A percentile compares a stretch with the other conserved stretches of the same genome.
Evolutionary conservation across 2,329 filamentous ascomycete species (phyloP).

Genomic region (Pseudogymnoascus sp.): DNA sequence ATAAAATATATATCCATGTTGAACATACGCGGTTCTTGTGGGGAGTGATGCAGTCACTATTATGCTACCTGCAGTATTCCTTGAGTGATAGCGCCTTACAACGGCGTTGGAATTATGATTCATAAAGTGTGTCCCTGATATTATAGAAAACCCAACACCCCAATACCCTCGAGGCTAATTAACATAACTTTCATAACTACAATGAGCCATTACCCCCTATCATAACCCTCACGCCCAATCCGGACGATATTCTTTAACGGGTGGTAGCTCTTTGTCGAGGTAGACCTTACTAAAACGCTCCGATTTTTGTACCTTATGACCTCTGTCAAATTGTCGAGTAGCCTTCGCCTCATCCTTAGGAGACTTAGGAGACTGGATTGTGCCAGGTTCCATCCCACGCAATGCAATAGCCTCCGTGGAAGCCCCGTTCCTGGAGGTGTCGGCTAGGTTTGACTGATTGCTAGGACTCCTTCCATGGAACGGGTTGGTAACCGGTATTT

Average conservation of each 20-base stretch:
- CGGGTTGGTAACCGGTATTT: neutral
- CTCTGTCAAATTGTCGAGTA: neutral
- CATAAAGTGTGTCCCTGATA: neutral
- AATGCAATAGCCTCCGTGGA: neutral
- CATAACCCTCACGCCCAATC: neutral
- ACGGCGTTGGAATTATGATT: neutral
- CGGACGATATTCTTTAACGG: neutral
- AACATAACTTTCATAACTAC: neutral
- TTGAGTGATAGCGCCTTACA: neutral
- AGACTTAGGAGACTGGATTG: neutral
- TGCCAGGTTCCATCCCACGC: neutral
- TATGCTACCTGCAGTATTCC: neutral
- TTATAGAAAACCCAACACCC: neutral
- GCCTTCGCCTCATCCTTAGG: neutral
- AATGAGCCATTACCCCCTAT: neutral
- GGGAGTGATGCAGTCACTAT: neutral
- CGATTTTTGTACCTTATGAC: neutral
- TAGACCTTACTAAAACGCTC: neutral
- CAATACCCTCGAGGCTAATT: neutral
- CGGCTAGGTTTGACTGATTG: neutral
- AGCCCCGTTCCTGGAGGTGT: neutral
- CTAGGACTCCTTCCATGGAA: neutral
- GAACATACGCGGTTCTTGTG: neutral
- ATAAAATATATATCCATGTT: conserved; percentile 9
- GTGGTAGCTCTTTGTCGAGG: neutral